Evolutionary conservation across 2,329 filamentous ascomycete species (phyloP).

Genomic region (Tolypocladium guangdongense): DNA sequence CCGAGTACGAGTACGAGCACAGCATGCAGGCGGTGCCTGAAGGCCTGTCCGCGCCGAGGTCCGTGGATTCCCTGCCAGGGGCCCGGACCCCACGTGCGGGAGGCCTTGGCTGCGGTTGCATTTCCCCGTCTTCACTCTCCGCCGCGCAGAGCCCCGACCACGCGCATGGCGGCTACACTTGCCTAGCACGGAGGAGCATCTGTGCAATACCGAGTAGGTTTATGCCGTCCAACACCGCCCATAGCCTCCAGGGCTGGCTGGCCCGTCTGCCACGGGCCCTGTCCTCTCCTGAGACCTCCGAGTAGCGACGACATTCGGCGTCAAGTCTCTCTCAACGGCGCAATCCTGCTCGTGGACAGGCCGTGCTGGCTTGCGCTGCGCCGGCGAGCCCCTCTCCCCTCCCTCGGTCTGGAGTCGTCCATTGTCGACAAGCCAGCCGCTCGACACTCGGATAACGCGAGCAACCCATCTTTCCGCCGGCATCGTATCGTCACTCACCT

Average conservation of each 20-base stretch:
- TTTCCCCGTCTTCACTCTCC: neutral
- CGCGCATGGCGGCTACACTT: neutral
- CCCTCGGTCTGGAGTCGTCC: too few relatives aligned
- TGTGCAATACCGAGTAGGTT: neutral
- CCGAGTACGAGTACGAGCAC: too few relatives aligned
- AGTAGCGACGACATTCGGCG: neutral
- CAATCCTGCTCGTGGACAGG: neutral
- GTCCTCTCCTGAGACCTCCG: neutral
- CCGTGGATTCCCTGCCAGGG: neutral
- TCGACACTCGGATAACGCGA: neutral
- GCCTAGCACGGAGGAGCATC: neutral
- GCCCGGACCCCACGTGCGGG: conserved; percentile 7
- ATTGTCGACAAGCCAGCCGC: neutral
- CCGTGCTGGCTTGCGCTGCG: neutral
- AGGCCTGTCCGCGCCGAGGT: neutral
- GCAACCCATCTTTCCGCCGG: neutral
- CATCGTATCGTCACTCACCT: neutral
- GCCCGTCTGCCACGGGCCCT: too few relatives aligned
- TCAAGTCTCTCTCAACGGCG: neutral
- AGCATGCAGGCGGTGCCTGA: too few relatives aligned
- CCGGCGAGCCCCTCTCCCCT: too few relatives aligned
- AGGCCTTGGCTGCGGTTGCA: conserved; percentile 8
- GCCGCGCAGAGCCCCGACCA: neutral
- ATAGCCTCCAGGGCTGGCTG: neutral
- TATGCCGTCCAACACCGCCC: neutral